phyloP scores from a whole-genome alignment of 1,139 yeast species.

The Zygosaccharomyces pseudobailii region DNA sequence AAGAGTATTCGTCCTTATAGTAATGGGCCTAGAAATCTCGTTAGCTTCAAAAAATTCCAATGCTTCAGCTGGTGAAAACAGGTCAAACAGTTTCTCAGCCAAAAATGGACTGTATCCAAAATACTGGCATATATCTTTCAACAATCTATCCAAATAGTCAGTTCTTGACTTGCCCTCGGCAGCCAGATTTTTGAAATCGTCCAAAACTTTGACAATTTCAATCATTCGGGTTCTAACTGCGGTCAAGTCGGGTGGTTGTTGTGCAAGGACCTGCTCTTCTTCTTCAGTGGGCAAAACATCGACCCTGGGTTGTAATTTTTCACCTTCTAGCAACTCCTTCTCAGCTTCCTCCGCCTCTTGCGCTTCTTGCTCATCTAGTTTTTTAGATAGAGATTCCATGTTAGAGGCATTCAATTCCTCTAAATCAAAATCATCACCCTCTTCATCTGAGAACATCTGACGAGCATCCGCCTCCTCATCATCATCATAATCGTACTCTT shows the following conservation, averaged over 20 bases:
- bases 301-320: conserved; percentile 65
- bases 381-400: conserved; percentile 72
- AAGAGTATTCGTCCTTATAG: conserved; percentile 93
- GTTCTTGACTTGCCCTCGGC: conserved; percentile 84
- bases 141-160: conserved; percentile 70
- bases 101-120: conserved; percentile 95
- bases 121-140: conserved; percentile 84
- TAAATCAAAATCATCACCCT: conserved; percentile 65
- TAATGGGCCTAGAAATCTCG: conserved; percentile 93
- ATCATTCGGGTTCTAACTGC: conserved; percentile 89
- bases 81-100: conserved; percentile 86
- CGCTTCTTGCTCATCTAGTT: conserved; percentile 67
- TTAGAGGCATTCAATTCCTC: conserved; percentile 80
- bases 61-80: conserved; percentile 93
- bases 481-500: conserved; percentile 46
- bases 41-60: conserved; percentile 98
- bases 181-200: conserved; percentile 77
- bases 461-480: conserved; percentile 53
- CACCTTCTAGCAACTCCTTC: conserved; percentile 60
- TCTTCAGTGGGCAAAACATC: conserved; percentile 56
- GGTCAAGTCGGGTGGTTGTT: conserved; percentile 67
- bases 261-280: conserved; percentile 49
- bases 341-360: conserved; percentile 76
- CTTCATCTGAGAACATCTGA: conserved; percentile 82
- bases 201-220: conserved; percentile 92